Conservation (phyloP, 164 flowering plant species). For the Magnolia officinalis region DNA sequence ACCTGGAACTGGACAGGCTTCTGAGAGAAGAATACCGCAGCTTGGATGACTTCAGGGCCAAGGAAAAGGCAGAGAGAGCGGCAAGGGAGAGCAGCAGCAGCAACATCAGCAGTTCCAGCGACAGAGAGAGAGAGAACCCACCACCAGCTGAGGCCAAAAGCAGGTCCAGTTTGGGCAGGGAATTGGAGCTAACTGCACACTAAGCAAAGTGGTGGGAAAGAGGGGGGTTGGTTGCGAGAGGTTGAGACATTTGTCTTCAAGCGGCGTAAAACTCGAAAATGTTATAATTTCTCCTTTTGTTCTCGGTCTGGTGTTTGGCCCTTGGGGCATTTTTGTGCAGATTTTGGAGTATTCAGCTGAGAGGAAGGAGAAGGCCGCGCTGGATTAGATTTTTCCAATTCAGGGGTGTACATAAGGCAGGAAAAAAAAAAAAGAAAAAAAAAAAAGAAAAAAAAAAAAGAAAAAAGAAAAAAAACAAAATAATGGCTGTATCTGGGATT, state of each 20-base stretch:
- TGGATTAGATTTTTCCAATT: slow-evolving; percentile 9
- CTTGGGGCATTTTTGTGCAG: slow-evolving; percentile 23
- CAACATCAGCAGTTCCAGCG: not conserved
- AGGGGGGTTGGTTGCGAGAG: not conserved
- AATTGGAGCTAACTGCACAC: slow-evolving; percentile 15
- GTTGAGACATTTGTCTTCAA: not conserved
- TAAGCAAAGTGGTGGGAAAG: not conserved
- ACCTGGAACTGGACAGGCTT: slow-evolving; percentile 73
- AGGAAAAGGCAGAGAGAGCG: slow-evolving; percentile 33
- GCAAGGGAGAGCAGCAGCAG: slow-evolving; percentile 17
- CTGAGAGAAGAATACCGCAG: slow-evolving; percentile 69
- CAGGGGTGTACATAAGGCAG: slow-evolving; percentile 19
- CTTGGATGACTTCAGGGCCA: slow-evolving; percentile 76
- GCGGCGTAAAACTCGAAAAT: not conserved
- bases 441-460: not conserved
- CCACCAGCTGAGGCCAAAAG: slow-evolving; percentile 13
- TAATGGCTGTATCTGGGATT: slow-evolving; percentile 17
- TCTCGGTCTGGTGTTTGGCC: slow-evolving; percentile 12
- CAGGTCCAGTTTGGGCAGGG: slow-evolving; percentile 22
- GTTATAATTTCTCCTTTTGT: slow-evolving; percentile 1
- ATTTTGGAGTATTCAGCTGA: slow-evolving; percentile 24
- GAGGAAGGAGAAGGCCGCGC: slow-evolving; percentile 6
- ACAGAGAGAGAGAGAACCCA: slow-evolving; percentile 12
- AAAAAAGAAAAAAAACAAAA: not conserved
- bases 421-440: not conserved